Percentiles rank a stretch among this genome's conserved stretches.
Conservation (phyloP, 2,329 filamentous ascomycete species). For the Lachnellula subtilissima region DNA sequence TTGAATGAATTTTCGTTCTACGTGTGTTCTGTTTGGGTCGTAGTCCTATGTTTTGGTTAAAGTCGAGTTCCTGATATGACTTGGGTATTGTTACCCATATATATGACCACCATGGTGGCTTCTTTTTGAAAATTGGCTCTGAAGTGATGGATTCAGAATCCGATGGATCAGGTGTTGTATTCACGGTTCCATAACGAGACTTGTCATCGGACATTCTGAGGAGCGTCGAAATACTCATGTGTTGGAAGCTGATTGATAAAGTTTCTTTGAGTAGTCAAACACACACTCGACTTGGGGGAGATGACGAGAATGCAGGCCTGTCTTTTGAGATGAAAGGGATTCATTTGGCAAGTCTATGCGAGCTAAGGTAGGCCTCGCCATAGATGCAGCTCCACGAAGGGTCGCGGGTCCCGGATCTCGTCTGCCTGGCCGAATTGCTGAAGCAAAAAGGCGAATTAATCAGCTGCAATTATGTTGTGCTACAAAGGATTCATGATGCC, state of each 20-base stretch:
- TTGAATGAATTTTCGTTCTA: slow-evolving; percentile 24
- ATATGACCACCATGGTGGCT: slow-evolving; percentile 26
- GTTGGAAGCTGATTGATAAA: neutral
- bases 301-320: neutral
- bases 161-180: neutral
- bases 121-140: slow-evolving; percentile 3
- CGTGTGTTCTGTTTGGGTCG: slow-evolving; percentile 15
- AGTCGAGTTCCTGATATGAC: neutral
- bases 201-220: neutral
- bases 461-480: slow-evolving; percentile 9
- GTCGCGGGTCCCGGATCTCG: too few relatives aligned
- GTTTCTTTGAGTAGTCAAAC: neutral
- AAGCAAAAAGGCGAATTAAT: neutral
- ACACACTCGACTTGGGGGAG: neutral
- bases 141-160: slow-evolving; percentile 10
- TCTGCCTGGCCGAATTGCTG: too few relatives aligned
- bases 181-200: neutral
- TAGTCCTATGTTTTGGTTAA: slow-evolving; percentile 18
- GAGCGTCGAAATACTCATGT: neutral
- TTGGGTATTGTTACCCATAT: slow-evolving; percentile 20
- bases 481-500: slow-evolving; percentile 1
- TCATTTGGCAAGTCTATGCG: too few relatives aligned
- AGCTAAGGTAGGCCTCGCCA: too few relatives aligned
- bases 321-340: neutral
- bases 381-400: too few relatives aligned